These are phyloP conservation scores for Colletotrichum aenigma DNA, from an alignment of 2,329 filamentous ascomycete species.

Conservation along the genomic window DNA sequence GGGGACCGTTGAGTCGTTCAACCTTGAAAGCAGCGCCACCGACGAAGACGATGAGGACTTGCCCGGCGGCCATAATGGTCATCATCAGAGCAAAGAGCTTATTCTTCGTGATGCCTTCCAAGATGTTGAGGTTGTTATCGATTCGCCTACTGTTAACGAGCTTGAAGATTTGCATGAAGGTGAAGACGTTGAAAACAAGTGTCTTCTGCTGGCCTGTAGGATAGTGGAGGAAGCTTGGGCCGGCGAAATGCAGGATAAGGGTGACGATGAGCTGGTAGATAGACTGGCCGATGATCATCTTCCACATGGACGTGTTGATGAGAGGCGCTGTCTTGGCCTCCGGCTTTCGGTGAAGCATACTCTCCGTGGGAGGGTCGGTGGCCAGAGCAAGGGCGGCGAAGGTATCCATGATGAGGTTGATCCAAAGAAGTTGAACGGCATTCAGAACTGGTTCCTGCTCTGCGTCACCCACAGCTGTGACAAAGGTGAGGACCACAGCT, in stretches of 20 bases:
- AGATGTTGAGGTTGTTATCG: conserved; percentile 78
- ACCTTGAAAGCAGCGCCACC: conserved; percentile 67
- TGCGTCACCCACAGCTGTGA: conserved; percentile 71
- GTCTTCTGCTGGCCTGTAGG: conserved; percentile 53
- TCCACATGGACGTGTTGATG: conserved; percentile 82
- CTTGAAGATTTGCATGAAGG: conserved; percentile 87
- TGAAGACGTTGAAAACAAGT: conserved; percentile 82
- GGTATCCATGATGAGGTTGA: conserved; percentile 86
- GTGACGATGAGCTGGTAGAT: conserved; percentile 76
- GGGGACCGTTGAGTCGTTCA: conserved; percentile 56
- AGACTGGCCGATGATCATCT: conserved; percentile 85
- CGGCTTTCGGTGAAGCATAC: conserved; percentile 74
- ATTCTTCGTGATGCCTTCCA: conserved; percentile 71
- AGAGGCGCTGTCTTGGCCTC: conserved; percentile 75
- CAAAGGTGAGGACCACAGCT: conserved; percentile 77
- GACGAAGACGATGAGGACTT: conserved; percentile 74
- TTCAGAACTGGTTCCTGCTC: conserved; percentile 72
- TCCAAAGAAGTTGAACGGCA: conserved; percentile 83
- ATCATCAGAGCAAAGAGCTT: conserved; percentile 75
- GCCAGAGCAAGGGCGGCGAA: conserved; percentile 80
- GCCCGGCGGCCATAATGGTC: conserved; percentile 72
- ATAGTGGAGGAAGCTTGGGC: conserved; percentile 55
- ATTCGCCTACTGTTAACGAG: conserved; percentile 76
- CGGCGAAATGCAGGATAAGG: conserved; percentile 72
- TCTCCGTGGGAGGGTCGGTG: conserved; percentile 73